A percentile compares a stretch with the other conserved stretches of the same genome.
phyloP scores from a whole-genome alignment of 1,284 basidiomycete genomes.

The Pterulicium gracile region DNA sequence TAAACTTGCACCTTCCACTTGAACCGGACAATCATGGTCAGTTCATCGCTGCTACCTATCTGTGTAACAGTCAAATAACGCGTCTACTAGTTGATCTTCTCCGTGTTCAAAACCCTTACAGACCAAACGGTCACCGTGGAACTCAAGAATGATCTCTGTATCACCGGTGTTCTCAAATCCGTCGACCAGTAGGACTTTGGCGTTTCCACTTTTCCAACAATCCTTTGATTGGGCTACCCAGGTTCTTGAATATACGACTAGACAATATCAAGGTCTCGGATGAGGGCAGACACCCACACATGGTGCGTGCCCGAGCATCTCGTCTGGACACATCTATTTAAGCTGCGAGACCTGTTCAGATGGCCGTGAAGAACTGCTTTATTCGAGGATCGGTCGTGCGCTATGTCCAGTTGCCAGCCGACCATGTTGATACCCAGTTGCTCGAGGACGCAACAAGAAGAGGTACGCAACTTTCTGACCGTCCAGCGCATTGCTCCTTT shows the following conservation, averaged over 20 bases:
- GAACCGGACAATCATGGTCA: background rate
- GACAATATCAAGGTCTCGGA: conserved; percentile 93
- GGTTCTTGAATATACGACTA: conserved; percentile 95
- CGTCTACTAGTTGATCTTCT: conserved; percentile 77
- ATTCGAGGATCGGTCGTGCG: conserved; percentile 97
- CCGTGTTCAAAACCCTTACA: conserved; percentile 98
- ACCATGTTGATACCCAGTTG: conserved; percentile 91
- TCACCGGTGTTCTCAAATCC: conserved; percentile 93
- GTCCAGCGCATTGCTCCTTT: too few relatives aligned
- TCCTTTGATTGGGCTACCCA: conserved; percentile 19
- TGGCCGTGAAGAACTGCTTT: conserved; percentile 98
- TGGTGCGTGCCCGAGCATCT: conserved; percentile 51
- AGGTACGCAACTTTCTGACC: conserved; percentile 53
- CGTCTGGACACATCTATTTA: conserved; percentile 6
- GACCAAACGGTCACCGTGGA: conserved; percentile 97
- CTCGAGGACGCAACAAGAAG: conserved; percentile 95
- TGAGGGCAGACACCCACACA: conserved; percentile 91
- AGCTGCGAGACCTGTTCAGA: conserved; percentile 42
- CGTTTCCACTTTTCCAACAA: conserved; percentile 20
- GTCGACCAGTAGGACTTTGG: conserved; percentile 99
- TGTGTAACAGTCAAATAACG: background rate
- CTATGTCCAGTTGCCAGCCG: conserved; percentile 90
- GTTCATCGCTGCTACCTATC: background rate
- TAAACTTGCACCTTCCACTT: background rate
- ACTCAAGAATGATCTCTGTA: conserved; percentile 97